Evolutionary conservation across 148 eudicot genomes (phyloP), one percentile per base, ranked within the genome.

Genomic region (Camellia granthamiana): DNA sequence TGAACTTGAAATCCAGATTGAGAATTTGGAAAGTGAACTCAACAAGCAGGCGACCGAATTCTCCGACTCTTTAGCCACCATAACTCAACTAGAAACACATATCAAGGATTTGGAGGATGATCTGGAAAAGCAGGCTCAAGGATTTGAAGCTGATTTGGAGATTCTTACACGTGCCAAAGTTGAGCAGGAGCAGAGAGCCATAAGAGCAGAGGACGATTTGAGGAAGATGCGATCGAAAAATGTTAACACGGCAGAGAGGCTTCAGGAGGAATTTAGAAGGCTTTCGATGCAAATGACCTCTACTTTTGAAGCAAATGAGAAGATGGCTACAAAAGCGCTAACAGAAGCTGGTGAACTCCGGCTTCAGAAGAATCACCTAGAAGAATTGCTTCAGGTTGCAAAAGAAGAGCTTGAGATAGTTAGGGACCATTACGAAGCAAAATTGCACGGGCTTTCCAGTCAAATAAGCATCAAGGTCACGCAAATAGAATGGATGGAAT

Each of bases 111-210:
- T 96, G 30, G 92, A 91, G 83, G 95, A 88, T 77, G 98, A 91
- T 72, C 80, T 94, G 59, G 91, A 91, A 80, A 88, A 88, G 78
- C 97, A 90, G 67, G 89, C 85, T 41, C 88, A 82, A 76, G 89
- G 82, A 18, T 94, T 93, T 84, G 95, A 90, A 89, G 89, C 85
- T 89, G 97, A 96, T 87, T 83, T 97, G 75, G 97, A 93, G 72
- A 85, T 78, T 80, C 86, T 97, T 52, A 85, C 86, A 7, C 77
- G 63, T 72, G 90, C 85, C 51, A 97, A 91, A 88, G 89, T 97
- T 69, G 92, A 91, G 84, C 93, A 94, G 81, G 99, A 94, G 84
- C 90, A 97, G 69, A 88, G 95, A 88, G 97, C 95, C 4, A 89
- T 94, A 82, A 79, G 68, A 86, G 98, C 98, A 60, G 98, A 97